Evolutionary conservation across 1,139 yeast species (phyloP).

Genomic region (Saccharomyces pastorianus): DNA sequence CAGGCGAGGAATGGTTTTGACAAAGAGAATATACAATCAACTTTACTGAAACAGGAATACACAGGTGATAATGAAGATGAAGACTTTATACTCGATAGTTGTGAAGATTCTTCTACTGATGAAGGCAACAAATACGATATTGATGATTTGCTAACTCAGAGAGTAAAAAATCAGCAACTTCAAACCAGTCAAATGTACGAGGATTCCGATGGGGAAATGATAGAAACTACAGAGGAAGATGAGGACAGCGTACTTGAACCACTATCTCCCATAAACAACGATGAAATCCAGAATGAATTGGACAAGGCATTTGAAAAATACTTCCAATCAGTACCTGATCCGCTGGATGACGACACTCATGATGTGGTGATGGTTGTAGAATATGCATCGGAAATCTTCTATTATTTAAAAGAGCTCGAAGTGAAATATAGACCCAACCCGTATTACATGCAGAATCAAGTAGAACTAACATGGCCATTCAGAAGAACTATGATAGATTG

Average conservation of each 20-base stretch:
- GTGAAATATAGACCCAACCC: constrained; percentile 67
- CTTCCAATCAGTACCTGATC: constrained; percentile 50
- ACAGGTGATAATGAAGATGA: background rate
- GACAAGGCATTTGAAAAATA: constrained; percentile 43
- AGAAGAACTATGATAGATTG: constrained; percentile 80
- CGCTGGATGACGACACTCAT: constrained; percentile 76
- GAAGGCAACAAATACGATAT: constrained; percentile 28
- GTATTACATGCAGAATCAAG: constrained; percentile 72
- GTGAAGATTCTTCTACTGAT: constrained; percentile 8
- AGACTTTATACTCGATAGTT: background rate
- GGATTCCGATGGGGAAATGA: constrained; percentile 2
- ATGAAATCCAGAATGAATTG: constrained; percentile 27
- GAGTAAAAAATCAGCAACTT: background rate
- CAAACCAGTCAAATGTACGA: background rate
- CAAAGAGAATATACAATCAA: constrained; percentile 12
- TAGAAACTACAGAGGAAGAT: background rate
- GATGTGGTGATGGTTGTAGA: constrained; percentile 92
- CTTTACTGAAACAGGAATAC: background rate
- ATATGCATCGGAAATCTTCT: constrained; percentile 81
- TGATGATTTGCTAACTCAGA: constrained; percentile 8
- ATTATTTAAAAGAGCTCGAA: constrained; percentile 72
- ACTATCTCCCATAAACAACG: constrained; percentile 21
- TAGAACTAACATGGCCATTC: constrained; percentile 85
- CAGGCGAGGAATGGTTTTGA: constrained; percentile 5
- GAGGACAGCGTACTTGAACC: constrained; percentile 32